These are phyloP conservation scores for Annulohypoxylon bovei DNA, from an alignment of 495 filamentous ascomycete genomes.

Conservation along the genomic window DNA sequence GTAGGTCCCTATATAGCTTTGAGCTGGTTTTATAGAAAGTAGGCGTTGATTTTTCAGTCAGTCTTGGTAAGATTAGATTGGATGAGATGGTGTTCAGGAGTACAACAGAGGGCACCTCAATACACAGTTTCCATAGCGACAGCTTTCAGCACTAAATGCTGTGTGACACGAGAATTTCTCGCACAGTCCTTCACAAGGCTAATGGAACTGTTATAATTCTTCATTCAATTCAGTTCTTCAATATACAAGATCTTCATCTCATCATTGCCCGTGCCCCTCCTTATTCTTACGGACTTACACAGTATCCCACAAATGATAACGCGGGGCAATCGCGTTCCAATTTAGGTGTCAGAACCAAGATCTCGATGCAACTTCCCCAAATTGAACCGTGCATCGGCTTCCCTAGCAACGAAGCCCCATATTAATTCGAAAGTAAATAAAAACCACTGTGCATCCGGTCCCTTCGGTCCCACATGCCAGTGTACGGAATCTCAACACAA, in stretches of 20 bases:
- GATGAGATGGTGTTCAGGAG: neutral
- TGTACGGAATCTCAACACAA: conserved; percentile 42
- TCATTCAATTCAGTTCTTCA: neutral
- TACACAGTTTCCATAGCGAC: neutral
- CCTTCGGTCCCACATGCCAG: conserved; percentile 29
- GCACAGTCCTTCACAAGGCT: neutral
- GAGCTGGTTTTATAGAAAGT: neutral
- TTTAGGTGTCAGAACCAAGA: too few relatives aligned
- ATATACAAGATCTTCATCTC: neutral
- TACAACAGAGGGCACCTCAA: neutral
- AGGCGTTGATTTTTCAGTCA: neutral
- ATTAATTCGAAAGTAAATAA: conserved; percentile 31
- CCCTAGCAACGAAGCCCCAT: conserved; percentile 25
- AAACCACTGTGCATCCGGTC: neutral
- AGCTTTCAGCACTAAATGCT: neutral
- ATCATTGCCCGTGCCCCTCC: neutral
- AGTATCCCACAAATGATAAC: conserved; percentile 26
- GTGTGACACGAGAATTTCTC: neutral
- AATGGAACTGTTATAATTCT: neutral
- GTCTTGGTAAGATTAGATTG: neutral
- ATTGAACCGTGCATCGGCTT: conserved; percentile 1
- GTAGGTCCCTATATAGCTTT: neutral
- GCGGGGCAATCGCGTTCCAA: conserved; percentile 21
- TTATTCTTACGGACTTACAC: conserved; percentile 1
- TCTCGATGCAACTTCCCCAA: neutral